A percentile compares a stretch with the other conserved stretches of the same genome.
phyloP scores from a whole-genome alignment of 768 basidiomycete species.

The Tephrocybe sp. region DNA sequence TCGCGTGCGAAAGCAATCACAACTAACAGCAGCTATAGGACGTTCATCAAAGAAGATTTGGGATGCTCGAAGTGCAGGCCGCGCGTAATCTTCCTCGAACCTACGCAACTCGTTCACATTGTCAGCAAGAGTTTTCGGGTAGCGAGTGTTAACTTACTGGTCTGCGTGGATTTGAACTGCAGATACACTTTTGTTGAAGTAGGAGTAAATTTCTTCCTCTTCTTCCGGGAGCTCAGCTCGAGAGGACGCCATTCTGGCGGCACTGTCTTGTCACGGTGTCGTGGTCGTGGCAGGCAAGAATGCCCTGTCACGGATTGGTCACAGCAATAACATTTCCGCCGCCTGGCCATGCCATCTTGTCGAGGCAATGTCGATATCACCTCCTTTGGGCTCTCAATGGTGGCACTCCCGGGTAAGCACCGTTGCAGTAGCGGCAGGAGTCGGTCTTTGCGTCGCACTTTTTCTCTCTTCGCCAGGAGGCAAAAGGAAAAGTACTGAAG shows the following conservation, averaged over 20 bases:
- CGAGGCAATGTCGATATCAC: background rate
- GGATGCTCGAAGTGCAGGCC: conserved; percentile 32
- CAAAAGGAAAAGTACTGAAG: background rate
- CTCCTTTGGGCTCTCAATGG: background rate
- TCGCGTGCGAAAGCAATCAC: background rate
- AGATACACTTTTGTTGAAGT: conserved; percentile 33
- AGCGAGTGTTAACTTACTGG: conserved; percentile 18
- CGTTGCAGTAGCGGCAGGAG: background rate
- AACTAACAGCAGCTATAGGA: conserved; percentile 31
- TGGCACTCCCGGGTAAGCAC: background rate
- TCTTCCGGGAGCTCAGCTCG: conserved; percentile 7
- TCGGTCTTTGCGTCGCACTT: background rate
- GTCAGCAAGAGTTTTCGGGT: background rate
- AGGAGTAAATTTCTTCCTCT: conserved; percentile 26
- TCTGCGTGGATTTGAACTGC: conserved; percentile 34
- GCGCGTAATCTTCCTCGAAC: conserved; percentile 42
- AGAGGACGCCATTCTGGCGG: background rate
- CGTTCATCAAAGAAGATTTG: conserved; percentile 30
- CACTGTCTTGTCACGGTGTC: background rate
- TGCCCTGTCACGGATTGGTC: background rate
- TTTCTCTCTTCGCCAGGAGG: background rate
- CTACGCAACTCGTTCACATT: conserved; percentile 20
- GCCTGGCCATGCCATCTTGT: no score
- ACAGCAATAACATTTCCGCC: conserved; percentile 1
- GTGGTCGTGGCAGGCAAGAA: background rate